phyloP scores from a whole-genome alignment of 805 yeast genomes.

The Nakazawaea molendinolei region DNA sequence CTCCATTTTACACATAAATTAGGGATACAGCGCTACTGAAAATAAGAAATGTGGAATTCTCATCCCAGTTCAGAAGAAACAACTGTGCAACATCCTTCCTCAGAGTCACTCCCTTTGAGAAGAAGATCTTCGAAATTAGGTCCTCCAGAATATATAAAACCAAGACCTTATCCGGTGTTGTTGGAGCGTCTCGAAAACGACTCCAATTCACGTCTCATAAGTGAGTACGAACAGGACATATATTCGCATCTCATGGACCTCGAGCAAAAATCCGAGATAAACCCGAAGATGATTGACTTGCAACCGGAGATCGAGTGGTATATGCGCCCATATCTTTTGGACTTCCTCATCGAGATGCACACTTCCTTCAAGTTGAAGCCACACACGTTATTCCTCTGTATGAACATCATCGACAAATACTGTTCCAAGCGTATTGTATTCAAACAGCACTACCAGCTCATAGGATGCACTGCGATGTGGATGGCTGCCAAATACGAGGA shows the following conservation, averaged over 20 bases:
- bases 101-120: background rate
- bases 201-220: constrained; percentile 33
- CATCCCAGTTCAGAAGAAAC: constrained; percentile 7
- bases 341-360: constrained; percentile 65
- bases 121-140: constrained; percentile 16
- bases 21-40: constrained; percentile 1
- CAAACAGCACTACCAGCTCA: constrained; percentile 82
- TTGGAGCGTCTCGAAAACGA: constrained; percentile 42
- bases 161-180: constrained; percentile 30
- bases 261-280: constrained; percentile 33
- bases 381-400: constrained; percentile 62
- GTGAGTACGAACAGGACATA: constrained; percentile 37
- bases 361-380: constrained; percentile 56
- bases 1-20: background rate
- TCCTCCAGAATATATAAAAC: constrained; percentile 25
- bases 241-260: constrained; percentile 30
- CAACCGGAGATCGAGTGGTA: constrained; percentile 82
- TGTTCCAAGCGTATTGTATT: constrained; percentile 82
- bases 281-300: constrained; percentile 57
- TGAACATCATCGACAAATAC: constrained; percentile 81
- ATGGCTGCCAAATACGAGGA: constrained; percentile 77
- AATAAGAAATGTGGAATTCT: background rate
- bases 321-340: constrained; percentile 69
- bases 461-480: constrained; percentile 91
- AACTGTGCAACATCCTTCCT: background rate